Evolutionary conservation across 164 flowering plant species (phyloP).

Genomic region (Houttuynia cordata): DNA sequence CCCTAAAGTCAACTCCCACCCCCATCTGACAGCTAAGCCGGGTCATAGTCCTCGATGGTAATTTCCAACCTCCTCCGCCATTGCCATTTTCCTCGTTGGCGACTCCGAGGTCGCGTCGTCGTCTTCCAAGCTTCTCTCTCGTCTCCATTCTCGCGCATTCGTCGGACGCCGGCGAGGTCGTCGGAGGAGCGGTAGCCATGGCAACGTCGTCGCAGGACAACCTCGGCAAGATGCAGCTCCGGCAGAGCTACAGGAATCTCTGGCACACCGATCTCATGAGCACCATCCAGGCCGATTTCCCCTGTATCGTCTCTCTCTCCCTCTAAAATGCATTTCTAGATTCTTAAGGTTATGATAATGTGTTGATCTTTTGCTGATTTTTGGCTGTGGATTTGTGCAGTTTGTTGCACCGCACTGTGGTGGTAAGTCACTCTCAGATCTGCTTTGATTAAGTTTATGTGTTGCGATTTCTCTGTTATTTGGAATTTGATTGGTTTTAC

Average conservation of each 20-base stretch:
- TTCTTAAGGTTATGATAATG: background rate
- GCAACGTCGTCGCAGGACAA: conserved; percentile 41
- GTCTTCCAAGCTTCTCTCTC: background rate
- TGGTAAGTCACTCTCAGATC: conserved; percentile 27
- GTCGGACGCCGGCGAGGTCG: background rate
- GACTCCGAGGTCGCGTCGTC: background rate
- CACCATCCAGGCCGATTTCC: conserved; percentile 58
- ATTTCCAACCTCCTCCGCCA: background rate
- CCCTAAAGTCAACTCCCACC: no score
- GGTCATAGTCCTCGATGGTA: no score
- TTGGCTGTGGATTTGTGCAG: conserved; percentile 19
- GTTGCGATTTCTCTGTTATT: no score
- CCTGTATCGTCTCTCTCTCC: conserved; percentile 31
- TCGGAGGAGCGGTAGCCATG: background rate
- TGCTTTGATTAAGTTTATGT: no score
- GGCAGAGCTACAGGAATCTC: conserved; percentile 64
- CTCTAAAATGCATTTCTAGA: background rate
- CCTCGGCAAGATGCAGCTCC: conserved; percentile 61
- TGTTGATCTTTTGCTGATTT: background rate
- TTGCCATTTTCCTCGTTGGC: background rate
- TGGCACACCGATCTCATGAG: conserved; percentile 78
- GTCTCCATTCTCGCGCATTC: no score
- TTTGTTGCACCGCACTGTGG: conserved; percentile 30
- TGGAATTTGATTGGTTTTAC: no score
- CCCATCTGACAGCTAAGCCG: no score